Percentiles rank a stretch among this genome's conserved stretches.
phyloP scores from a whole-genome alignment of 2,329 filamentous ascomycete genomes.

The Myriangium duriaei region DNA sequence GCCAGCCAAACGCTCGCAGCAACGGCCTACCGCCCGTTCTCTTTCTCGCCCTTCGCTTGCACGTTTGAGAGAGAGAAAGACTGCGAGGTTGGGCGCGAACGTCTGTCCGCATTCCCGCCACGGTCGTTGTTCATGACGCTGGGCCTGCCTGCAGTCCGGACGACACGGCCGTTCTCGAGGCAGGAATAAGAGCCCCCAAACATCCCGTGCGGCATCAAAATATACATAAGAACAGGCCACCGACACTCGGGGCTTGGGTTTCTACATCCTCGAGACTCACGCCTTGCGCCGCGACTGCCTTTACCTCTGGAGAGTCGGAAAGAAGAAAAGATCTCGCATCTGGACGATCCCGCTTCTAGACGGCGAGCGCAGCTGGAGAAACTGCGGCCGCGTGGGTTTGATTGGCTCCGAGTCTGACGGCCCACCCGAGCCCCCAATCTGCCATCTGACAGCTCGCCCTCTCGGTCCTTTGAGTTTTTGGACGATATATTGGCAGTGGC shows the following conservation, averaged over 20 bases:
- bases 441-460: too few species aligned
- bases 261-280: too few species aligned
- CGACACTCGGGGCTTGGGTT: too few species aligned
- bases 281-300: constrained; percentile 2
- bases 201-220: constrained; percentile 3
- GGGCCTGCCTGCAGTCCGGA: constrained; percentile 7
- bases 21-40: constrained; percentile 7
- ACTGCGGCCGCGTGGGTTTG: neutral
- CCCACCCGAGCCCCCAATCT: too few species aligned
- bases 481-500: too few species aligned
- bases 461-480: too few species aligned
- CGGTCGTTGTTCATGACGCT: constrained; percentile 9
- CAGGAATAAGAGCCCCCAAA: neutral
- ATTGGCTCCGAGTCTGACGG: too few species aligned
- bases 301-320: constrained; percentile 1
- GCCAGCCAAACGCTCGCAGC: constrained; percentile 5
- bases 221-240: constrained; percentile 8
- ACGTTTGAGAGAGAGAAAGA: constrained; percentile 1
- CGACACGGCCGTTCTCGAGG: constrained; percentile 9
- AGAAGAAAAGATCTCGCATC: constrained; percentile 1
- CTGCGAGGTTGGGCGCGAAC: constrained; percentile 5
- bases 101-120: constrained; percentile 1
- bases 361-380: neutral
- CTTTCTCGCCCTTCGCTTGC: constrained; percentile 3
- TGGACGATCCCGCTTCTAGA: neutral